Conservation (phyloP, 768 basidiomycete genomes). For the Hortiboletus flavorubellus region DNA sequence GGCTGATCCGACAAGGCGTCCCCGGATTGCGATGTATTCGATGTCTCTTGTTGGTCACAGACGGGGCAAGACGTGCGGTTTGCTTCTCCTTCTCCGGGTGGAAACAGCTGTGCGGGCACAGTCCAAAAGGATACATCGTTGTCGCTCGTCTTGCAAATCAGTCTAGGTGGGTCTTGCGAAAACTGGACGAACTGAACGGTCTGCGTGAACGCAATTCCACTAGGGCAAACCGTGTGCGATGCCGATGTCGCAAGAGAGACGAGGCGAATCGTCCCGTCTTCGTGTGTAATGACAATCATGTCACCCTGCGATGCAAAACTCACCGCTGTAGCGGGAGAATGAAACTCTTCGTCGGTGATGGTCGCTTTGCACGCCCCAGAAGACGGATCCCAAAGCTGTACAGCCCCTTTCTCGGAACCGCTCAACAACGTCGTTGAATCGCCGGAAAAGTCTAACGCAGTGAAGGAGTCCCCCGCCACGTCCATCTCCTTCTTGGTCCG, state of each 20-base stretch:
- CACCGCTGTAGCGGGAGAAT: not conserved
- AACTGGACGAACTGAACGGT: not conserved
- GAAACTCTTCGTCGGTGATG: not conserved
- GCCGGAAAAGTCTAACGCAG: constrained; percentile 10
- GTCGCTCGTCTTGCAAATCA: constrained; percentile 2
- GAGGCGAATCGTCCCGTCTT: constrained; percentile 8
- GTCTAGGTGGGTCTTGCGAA: not conserved
- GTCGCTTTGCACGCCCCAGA: constrained; percentile 6
- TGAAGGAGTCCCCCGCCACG: not conserved
- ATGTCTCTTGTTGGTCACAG: not conserved
- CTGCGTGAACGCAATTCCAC: not conserved
- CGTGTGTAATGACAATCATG: constrained; percentile 1
- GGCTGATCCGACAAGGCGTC: too few species aligned
- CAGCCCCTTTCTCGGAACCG: constrained; percentile 1
- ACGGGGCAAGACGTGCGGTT: not conserved
- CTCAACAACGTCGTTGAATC: constrained; percentile 12
- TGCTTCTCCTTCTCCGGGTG: not conserved
- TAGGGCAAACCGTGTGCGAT: constrained; percentile 3
- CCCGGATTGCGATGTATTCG: not conserved
- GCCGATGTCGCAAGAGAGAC: not conserved
- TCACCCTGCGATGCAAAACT: constrained; percentile 3
- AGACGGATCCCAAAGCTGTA: constrained; percentile 13
- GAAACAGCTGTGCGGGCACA: not conserved
- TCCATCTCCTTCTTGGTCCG: not conserved
- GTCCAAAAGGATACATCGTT: not conserved